Evolutionary conservation across 2,329 filamentous ascomycete species (phyloP), one percentile per base, ranked within the genome.

Genomic region (Penicillium sclerotiorum): DNA sequence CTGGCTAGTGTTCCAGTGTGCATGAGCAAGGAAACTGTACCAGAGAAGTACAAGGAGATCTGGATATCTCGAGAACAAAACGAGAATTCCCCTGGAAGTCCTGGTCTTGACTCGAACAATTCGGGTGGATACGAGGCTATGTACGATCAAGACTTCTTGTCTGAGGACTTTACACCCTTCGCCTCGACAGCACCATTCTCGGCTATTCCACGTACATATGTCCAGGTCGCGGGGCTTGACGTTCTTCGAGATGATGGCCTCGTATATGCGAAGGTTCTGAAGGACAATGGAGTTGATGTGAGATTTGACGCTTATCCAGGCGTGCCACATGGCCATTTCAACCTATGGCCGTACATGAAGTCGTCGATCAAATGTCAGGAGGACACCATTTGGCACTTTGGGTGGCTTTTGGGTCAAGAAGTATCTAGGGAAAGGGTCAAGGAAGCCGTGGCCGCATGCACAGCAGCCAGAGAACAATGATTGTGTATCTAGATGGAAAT

Each of bases 201-300:
- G 4, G 36, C 8, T 1, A 21, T 60, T 11, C 56, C 57, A 1
- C 40, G 32, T 8, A 55, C 75, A 0, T 82, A 80, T 58, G 64
- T 83, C 1, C 77, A 81, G 57, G 68, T 80, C 0, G 74, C 71
- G 52, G 80, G 79, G 9, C 51, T 77, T 50, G 81, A 83, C 58
- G 74, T 74, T 0, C 53, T 79, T 2, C 64, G 80, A 4, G 81
- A 84, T 50, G 80, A 82, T 46, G 77, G 67, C 0, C 52, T 83
- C 38, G 74, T 82, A 0, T 83, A 81, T 53, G 79, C 80, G 54
- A 62, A 71, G 32, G 59, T 77, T 2, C 57, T 83, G 49, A 65
- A 71, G 25, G 74, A 77, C 45, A 70, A 76, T 25, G 67, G 65
- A 1, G 72, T 80, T 7, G 59, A 68, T 56, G 80, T 77, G 1